phyloP scores from a whole-genome alignment of 208 protist species.

The Crithidia sp. region DNA sequence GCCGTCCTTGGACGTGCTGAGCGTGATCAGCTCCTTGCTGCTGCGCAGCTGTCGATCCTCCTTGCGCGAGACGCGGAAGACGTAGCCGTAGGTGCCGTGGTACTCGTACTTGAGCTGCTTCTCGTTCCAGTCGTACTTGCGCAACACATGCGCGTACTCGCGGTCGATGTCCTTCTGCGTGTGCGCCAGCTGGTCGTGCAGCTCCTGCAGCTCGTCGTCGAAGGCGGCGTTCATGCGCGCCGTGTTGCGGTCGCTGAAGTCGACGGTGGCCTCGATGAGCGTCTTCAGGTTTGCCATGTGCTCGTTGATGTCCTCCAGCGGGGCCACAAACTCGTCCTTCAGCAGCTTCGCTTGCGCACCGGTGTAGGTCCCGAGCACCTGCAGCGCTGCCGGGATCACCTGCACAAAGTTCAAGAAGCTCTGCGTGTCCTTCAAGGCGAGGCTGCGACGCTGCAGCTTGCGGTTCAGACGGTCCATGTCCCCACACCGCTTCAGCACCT shows the following conservation, averaged over 20 bases:
- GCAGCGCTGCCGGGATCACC: slow-evolving; percentile 62
- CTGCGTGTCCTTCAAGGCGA: slow-evolving; percentile 89
- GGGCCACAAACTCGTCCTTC: slow-evolving; percentile 83
- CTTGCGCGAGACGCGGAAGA: slow-evolving; percentile 92
- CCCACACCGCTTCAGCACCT: slow-evolving; percentile 90
- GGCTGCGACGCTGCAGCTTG: slow-evolving; percentile 87
- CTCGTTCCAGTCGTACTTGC: slow-evolving; percentile 81
- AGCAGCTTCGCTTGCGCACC: slow-evolving; percentile 78
- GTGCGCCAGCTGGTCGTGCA: slow-evolving; percentile 74
- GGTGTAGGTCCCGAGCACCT: slow-evolving; percentile 71
- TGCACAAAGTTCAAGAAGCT: slow-evolving; percentile 87
- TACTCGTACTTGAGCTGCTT: slow-evolving; percentile 93
- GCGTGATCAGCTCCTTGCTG: slow-evolving; percentile 71
- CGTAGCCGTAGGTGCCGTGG: slow-evolving; percentile 88
- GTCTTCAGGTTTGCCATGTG: slow-evolving; percentile 81
- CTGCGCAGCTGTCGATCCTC: slow-evolving; percentile 90
- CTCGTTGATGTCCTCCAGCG: slow-evolving; percentile 86
- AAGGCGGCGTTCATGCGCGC: slow-evolving; percentile 93
- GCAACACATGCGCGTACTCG: slow-evolving; percentile 67
- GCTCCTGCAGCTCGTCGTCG: slow-evolving; percentile 91
- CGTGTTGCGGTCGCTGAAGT: slow-evolving; percentile 76
- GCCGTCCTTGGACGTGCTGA: slow-evolving; percentile 94
- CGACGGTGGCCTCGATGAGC: slow-evolving; percentile 84
- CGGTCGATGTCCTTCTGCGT: slow-evolving; percentile 81
- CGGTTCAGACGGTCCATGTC: slow-evolving; percentile 95